Base-by-base conservation (phyloP, 2,329 filamentous ascomycete genomes). In the Lachnum nothofagi region DNA sequence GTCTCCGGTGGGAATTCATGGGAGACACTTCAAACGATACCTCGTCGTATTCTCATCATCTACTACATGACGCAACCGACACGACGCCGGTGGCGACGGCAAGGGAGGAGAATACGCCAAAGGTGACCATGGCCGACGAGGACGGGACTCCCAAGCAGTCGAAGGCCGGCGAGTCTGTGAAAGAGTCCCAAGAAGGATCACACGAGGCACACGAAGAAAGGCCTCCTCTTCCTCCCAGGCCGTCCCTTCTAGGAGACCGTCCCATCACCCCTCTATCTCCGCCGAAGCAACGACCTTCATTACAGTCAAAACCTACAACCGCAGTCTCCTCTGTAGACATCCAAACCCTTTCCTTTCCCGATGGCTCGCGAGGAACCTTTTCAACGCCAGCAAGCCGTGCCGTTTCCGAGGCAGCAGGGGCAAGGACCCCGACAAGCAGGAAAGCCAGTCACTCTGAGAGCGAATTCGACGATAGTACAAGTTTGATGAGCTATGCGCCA, bases 291-390 rank as follows among this genome's bases (percentile, higher is more conserved):
- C 45, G 68, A 54, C 68, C 67, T 31, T 59, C 52, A 9, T 62
- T 73, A 46, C 74, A 72, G 55, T 82, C 85, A 1, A 82, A 81
- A 51, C 82, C 91, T 41, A 96, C 91, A 3, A 96, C 90, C 1
- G 90, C 90, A 8, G 64, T 97, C 12, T 91, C 89, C 0, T 78
- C 88, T 14, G 77, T 90, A 53, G 90, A 91, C 57, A 84, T 91
- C 47, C 85, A 88, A 59, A 88, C 86, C 0, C 75, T 91, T 42
- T 82, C 83, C 1, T 85, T 86, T 54, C 82, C 81, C 9, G 86
- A 88, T 64, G 82, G 80, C 51, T 79, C 80, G 17, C 75, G 80
- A 51, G 83, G 85, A 31, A 83, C 79, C 1, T 85, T 85, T 60
- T 67, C 72, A 14, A 69, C 69, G 20, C 68, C 75, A 14, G 62